Evolutionary conservation across 1,284 basidiomycete genomes (phyloP), one percentile per base, ranked within the genome.

Genomic region (Termitomyces sp.): DNA sequence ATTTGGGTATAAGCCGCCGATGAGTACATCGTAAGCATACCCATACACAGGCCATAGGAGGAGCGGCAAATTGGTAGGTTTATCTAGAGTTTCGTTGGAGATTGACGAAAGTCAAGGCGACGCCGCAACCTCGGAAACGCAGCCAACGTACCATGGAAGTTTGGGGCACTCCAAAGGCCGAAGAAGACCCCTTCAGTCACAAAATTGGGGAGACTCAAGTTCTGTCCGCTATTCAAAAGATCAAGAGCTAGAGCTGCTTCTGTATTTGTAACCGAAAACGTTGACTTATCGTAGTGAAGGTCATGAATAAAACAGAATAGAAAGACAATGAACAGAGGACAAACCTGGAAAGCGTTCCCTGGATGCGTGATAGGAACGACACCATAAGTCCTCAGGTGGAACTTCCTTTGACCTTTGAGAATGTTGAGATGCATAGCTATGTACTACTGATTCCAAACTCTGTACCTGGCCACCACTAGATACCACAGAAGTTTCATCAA

Each of bases 381-480:
- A 16, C 62, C 63, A 42, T 71, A 69, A 1, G 68, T 70, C 41
- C 69, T 62, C 38, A 67, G 53, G 43, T 71, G 68, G 57, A 69
- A 68, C 45, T 69, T 69, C 60, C 66, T 68, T 24, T 58, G 49
- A 24, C 68, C 66, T 67, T 34, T 13, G 16, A 11, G 28, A 30
- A 14, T 10, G 1, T 5, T 37, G 3, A 37, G 21, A 35, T n/a
- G 8, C 9, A 24, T n/a, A 26, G 33, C n/a, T 5, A 18, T n/a
- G n/a, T n/a, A n/a, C n/a, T n/a, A 16, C 16, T n/a, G 21, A 18
- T n/a, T 13, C 3, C 1, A 31, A n/a, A 10, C 6, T 10, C 8
- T 54, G 16, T 46, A 67, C 68, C 67, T 38, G 68, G 68, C 68
- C 68, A 70, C 68, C 67, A 70, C 68, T 68, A n/a, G 39, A n/a